Base-by-base conservation (phyloP, 129 eudicot species). In the Scalesia atractyloides region DNA sequence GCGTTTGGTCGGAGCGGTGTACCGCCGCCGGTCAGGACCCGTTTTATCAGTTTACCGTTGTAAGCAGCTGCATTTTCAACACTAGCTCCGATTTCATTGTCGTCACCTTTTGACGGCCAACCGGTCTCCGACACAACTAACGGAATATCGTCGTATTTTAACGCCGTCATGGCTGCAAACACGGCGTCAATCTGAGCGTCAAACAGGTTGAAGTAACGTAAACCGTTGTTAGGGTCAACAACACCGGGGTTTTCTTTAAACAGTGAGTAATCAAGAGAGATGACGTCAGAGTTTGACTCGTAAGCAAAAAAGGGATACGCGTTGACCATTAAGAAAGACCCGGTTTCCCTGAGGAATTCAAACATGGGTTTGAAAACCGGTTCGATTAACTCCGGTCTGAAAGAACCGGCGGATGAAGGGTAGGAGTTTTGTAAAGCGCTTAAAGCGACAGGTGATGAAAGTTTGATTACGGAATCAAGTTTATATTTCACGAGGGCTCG, bases 121-220 rank as follows among this genome's bases (percentile, higher is more conserved):
- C 99, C 99, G 0, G 99, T 95, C 73, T 95, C 99, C 58, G 89
- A 76, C 0, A 95, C 97, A 7, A 82, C 83, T 7, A 90, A 49
- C 64, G 79, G 82, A 0, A 90, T 58, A 57, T 95, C 97, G 36
- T 90, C 81, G 82, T 79, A 90, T 22, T 83, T 84, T 46, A 95
- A 64, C 3, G 96, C 89, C 68, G 91, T 72, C 97, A 94, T 86
- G 3, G 97, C 99, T 0, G 97, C 89, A 26, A 84, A 90, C 5
- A 95, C 99, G 20, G 99, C 97, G 79, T 95, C 99, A 71, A 95
- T 63, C 64, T 95, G 99, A 0, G 99, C 99, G 50, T 95, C 99
- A 51, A 94, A 94, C 24, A 94, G 84, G 51, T 74, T 88, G 54
- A 86, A 82, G 84, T 94, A 94, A 43, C 88, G 86, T 44, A 90